These are phyloP conservation scores for Gleditsia sinensis DNA, from an alignment of 306 rosid genomes.

Conservation along the genomic window DNA sequence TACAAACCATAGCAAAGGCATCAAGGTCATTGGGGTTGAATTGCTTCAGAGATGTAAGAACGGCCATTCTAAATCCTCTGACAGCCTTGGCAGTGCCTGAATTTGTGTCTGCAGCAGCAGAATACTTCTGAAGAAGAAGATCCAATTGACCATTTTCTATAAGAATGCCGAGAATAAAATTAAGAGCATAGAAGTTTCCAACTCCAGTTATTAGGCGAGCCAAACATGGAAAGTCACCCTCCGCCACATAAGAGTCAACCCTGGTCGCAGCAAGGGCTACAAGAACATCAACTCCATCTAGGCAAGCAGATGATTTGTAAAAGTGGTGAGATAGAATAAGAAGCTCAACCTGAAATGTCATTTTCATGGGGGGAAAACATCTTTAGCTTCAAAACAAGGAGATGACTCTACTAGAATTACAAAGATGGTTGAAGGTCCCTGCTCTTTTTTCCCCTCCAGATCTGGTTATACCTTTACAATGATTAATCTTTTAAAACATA, in stretches of 20 bases:
- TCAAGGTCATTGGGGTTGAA: slow-evolving; percentile 91
- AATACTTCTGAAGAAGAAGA: slow-evolving; percentile 94
- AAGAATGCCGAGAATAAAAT: slow-evolving; percentile 94
- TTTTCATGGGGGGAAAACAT: slow-evolving; percentile 21
- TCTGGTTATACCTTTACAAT: slow-evolving; percentile 11
- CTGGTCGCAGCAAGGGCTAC: slow-evolving; percentile 98
- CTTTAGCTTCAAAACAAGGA: slow-evolving; percentile 30
- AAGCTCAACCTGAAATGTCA: slow-evolving; percentile 86
- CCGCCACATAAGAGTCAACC: slow-evolving; percentile 89
- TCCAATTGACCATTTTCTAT: slow-evolving; percentile 95
- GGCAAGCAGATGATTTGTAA: slow-evolving; percentile 96
- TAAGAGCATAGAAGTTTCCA: slow-evolving; percentile 89
- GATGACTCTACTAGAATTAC: slow-evolving; percentile 20
- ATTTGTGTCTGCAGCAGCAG: slow-evolving; percentile 86
- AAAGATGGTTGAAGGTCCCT: slow-evolving; percentile 3
- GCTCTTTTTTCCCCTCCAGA: not conserved
- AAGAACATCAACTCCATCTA: slow-evolving; percentile 99
- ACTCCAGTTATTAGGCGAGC: slow-evolving; percentile 98
- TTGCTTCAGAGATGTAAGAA: slow-evolving; percentile 95
- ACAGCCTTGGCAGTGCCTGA: slow-evolving; percentile 84
- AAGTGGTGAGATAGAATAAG: slow-evolving; percentile 95
- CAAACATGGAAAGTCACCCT: slow-evolving; percentile 96
- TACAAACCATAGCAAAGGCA: slow-evolving; percentile 95
- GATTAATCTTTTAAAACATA: slow-evolving; percentile 12
- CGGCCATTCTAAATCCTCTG: slow-evolving; percentile 96